Conservation (phyloP, 2,329 filamentous ascomycete genomes). For the Esteya vermicola region DNA sequence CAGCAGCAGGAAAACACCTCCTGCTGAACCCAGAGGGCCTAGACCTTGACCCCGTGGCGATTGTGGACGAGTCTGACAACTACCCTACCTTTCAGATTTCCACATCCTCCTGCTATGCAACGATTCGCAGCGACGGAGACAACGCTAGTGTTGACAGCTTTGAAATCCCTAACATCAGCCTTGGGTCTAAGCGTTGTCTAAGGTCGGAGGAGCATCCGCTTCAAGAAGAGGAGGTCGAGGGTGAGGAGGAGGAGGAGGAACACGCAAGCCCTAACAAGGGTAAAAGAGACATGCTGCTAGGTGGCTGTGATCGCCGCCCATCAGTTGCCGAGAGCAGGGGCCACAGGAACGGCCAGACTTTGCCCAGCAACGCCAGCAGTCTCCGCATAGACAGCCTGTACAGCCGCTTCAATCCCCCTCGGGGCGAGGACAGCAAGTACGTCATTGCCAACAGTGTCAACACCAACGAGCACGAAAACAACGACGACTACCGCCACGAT, state of each 20-base stretch:
- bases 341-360: too few species aligned
- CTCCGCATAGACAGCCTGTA: too few species aligned
- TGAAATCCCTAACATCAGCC: constrained; percentile 8
- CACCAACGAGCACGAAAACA: not conserved
- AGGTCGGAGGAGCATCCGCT: not conserved
- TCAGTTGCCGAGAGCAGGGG: too few species aligned
- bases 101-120: not conserved
- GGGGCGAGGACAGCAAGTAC: not conserved
- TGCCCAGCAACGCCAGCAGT: too few species aligned
- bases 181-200: constrained; percentile 1
- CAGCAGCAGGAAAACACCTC: too few species aligned
- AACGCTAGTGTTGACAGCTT: constrained; percentile 11
- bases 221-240: not conserved
- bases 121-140: constrained; percentile 2
- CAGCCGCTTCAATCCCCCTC: too few species aligned
- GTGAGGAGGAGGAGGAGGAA: not conserved
- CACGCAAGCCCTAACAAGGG: too few species aligned
- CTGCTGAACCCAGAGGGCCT: too few species aligned
- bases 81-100: not conserved
- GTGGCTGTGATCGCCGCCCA: too few species aligned
- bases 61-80: not conserved
- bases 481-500: constrained; percentile 4
- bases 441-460: not conserved
- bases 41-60: too few species aligned
- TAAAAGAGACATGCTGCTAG: too few species aligned